phyloP scores from a whole-genome alignment of 306 rosid species.

The Cucumis sativus region Cucumber_9930_V3 NC_026655.2:25167001-25167500 shows the following conservation, averaged over 20 bases:
- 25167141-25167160: slow-evolving; percentile 1
- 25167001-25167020: background rate
- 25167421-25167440: no score
- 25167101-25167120: background rate
- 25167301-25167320: slow-evolving; percentile 1
- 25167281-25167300: background rate
- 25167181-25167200: background rate
- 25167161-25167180: background rate
- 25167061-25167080: background rate
- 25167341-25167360: no score
- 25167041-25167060: background rate
- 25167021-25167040: background rate
- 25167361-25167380: background rate
- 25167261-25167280: background rate
- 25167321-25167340: background rate
- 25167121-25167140: background rate
- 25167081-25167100: background rate
- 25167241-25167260: background rate
- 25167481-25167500: no score
- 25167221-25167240: background rate
- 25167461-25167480: no score
- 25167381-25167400: no score
- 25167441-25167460: no score
- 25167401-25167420: no score
- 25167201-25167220: background rate